Percentiles rank a stretch among this genome's conserved stretches.
Evolutionary conservation across 2,329 filamentous ascomycete species (phyloP).

Genomic region (Colletotrichum siamense): DNA sequence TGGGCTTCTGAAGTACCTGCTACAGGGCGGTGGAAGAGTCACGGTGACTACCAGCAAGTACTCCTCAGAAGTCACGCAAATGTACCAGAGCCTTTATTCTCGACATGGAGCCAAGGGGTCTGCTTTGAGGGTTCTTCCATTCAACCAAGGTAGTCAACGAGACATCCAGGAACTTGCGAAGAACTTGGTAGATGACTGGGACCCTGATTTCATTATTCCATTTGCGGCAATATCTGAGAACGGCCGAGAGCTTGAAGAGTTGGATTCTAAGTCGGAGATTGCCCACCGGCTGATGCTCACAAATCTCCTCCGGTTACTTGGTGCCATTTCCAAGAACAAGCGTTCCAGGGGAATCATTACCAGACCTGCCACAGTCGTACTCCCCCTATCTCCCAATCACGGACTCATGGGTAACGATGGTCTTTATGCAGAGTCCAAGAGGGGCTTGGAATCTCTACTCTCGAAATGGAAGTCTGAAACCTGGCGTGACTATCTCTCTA

Average conservation of each 20-base stretch:
- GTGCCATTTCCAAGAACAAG: conserved; percentile 90
- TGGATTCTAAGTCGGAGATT: conserved; percentile 97
- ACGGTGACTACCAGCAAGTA: conserved; percentile 97
- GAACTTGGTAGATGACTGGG: conserved; percentile 98
- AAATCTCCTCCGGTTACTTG: conserved; percentile 90
- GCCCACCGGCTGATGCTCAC: conserved; percentile 99
- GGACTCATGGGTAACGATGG: conserved; percentile 97
- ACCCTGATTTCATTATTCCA: conserved; percentile 92
- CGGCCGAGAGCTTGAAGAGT: conserved; percentile 92
- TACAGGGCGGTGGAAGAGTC: conserved; percentile 95
- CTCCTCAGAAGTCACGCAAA: conserved; percentile 95
- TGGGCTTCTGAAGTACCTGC: conserved; percentile 91
- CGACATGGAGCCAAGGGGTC: conserved; percentile 92
- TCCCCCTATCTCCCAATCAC: conserved; percentile 96
- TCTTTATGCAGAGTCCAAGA: conserved; percentile 97
- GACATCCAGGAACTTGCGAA: conserved; percentile 92
- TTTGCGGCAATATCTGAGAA: conserved; percentile 98
- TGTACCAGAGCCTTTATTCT: conserved; percentile 98
- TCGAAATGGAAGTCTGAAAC: conserved; percentile 97
- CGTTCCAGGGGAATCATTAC: conserved; percentile 86
- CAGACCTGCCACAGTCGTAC: conserved; percentile 91
- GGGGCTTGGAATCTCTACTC: conserved; percentile 95
- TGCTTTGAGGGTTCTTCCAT: conserved; percentile 95
- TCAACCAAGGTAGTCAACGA: conserved; percentile 98
- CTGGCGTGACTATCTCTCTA: conserved; percentile 96